Conservation (phyloP, 148 eudicot genomes). For the Chenopodium formosanum region DNA sequence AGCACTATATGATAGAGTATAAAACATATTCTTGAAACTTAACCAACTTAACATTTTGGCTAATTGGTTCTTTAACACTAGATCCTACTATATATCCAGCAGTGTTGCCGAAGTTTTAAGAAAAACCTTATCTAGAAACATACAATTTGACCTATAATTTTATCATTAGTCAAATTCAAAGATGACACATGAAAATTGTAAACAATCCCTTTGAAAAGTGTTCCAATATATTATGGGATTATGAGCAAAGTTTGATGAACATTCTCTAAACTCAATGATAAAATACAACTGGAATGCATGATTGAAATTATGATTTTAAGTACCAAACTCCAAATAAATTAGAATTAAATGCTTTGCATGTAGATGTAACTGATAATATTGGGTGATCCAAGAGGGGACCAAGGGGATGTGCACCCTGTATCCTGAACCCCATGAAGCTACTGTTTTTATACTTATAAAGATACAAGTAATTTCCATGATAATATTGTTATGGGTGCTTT, state of each 20-base stretch:
- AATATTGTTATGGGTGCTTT: neutral
- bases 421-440: slow-evolving; percentile 25
- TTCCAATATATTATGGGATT: neutral
- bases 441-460: neutral
- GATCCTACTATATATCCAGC: no score
- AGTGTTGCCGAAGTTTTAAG: no score
- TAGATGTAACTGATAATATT: slow-evolving; percentile 1
- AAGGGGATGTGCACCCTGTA: slow-evolving; percentile 24
- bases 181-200: neutral
- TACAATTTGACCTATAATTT: no score
- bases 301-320: neutral
- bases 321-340: neutral
- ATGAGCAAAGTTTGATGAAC: neutral
- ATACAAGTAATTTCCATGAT: no score
- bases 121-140: neutral
- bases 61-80: no score
- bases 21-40: no score
- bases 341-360: slow-evolving; percentile 12
- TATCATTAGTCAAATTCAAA: neutral
- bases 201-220: neutral
- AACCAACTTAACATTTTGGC: no score
- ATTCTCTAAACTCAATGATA: neutral
- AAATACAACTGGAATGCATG: neutral
- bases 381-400: slow-evolving; percentile 29
- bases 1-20: no score